phyloP scores from a whole-genome alignment of 2,329 filamentous ascomycete genomes.

The Trichoderma guizhouense region DNA sequence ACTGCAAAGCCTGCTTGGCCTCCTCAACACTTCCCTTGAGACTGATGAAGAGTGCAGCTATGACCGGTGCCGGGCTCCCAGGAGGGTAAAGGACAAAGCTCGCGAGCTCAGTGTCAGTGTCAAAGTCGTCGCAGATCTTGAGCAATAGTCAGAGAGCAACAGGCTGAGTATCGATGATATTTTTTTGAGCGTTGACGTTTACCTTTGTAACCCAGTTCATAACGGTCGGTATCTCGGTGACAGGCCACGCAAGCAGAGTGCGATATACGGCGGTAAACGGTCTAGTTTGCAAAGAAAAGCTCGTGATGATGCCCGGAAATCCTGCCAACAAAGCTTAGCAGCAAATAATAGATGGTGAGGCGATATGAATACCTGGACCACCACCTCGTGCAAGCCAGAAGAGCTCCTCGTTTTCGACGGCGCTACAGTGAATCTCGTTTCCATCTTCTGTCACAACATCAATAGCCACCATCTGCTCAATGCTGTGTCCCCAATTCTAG shows the following conservation, averaged over 20 bases:
- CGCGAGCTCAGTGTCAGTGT: background rate
- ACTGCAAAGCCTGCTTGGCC: background rate
- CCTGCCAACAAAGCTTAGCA: background rate
- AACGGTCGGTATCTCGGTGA: background rate
- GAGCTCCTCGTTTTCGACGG: background rate
- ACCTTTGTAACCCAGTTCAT: background rate
- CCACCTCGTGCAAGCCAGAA: background rate
- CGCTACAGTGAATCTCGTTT: background rate
- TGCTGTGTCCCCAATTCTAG: background rate
- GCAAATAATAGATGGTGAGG: background rate
- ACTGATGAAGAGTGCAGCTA: background rate
- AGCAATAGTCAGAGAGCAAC: background rate
- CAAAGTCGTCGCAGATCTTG: background rate
- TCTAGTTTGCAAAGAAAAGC: background rate
- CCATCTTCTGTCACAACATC: background rate
- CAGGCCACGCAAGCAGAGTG: background rate
- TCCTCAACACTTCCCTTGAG: background rate
- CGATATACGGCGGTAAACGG: background rate
- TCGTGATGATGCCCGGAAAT: background rate
- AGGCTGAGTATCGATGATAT: no score
- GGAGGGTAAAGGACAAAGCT: background rate
- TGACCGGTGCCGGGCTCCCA: background rate
- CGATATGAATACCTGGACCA: background rate
- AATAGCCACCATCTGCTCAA: background rate
- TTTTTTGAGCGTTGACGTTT: background rate